These are phyloP conservation scores for Ceratocystiopsis brevicomis DNA, from an alignment of 2,329 filamentous ascomycete genomes.

Conservation along the genomic window DNA sequence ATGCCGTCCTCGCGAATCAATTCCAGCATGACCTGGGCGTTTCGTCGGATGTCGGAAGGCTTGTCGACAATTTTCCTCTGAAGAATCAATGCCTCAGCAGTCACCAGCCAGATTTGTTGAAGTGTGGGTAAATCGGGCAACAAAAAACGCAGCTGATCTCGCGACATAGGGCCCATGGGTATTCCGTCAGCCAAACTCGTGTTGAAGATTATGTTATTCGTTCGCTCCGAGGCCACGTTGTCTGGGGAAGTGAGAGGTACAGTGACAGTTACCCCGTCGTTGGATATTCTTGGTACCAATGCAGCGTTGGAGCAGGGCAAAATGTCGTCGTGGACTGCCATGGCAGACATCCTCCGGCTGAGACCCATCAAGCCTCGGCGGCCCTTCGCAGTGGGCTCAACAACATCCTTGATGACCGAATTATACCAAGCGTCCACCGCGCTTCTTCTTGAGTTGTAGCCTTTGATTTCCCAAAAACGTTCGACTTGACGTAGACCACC, in stretches of 20 bases:
- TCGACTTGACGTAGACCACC: constrained; percentile 45
- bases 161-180: constrained; percentile 37
- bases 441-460: constrained; percentile 39
- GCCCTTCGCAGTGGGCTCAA: constrained; percentile 26
- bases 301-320: too few relatives aligned
- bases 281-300: too few relatives aligned
- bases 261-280: too few relatives aligned
- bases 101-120: constrained; percentile 42
- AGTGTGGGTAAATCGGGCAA: constrained; percentile 37
- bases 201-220: constrained; percentile 31
- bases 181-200: constrained; percentile 42
- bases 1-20: constrained; percentile 43
- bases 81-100: constrained; percentile 42
- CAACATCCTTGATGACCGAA: constrained; percentile 26
- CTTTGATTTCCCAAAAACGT: constrained; percentile 46
- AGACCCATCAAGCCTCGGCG: constrained; percentile 33
- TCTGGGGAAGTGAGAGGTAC: too few relatives aligned
- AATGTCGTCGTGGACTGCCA: constrained; percentile 16
- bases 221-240: constrained; percentile 6
- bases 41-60: constrained; percentile 42
- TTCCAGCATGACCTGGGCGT: constrained; percentile 41
- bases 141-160: constrained; percentile 30
- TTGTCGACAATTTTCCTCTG: constrained; percentile 38
- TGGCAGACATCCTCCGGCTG: constrained; percentile 37
- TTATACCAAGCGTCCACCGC: constrained; percentile 43